Base-by-base conservation (phyloP, 345 rosid species). In the Pistacia vera region DNA sequence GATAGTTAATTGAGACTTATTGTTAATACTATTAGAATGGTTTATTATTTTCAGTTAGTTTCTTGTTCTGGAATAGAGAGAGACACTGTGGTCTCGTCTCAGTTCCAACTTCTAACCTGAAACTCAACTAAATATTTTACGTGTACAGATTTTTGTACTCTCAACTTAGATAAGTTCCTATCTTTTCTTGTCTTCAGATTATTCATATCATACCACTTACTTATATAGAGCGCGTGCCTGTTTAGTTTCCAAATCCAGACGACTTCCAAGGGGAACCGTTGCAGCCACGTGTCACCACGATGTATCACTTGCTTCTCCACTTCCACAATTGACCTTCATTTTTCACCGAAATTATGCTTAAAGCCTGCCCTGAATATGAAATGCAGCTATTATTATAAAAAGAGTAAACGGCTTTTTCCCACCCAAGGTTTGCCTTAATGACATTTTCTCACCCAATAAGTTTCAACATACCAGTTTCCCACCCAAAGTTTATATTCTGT, bases 51-150 rank as follows among this genome's bases (percentile, higher is more conserved):
- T n/a, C 4, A n/a, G 56, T 80, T 52, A 0, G n/a, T 63, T 66
- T 75, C 62, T 77, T 79, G 64, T 66, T 58, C 18, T 68, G 77
- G 62, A 41, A 54, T 60, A 70, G 72, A 75, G 76, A 72, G 83
- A 66, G 44, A 30, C 33, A 30, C 33, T 30, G 33, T 30, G 33
- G 33, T 30, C 33, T 30, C 25, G 33, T 82, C 79, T 73, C 75
- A 13, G 67, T 78, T 84, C 93, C 92, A 86, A 85, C 95, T 84
- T 86, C 87, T 71, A 79, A 94, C 97, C 97, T 86, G 97, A 85
- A 88, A 79, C 87, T 66, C 77, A 90, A 85, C 94, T 87, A 88
- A 81, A 80, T 65, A 52, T 55, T 74, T 38, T 72, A 28, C 70
- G 72, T 73, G 66, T 58, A 70, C 65, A 75, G 66, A 72, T 10